Percentiles rank a stretch among this genome's conserved stretches.
Evolutionary conservation across 345 rosid genomes (phyloP).

Genomic region (Garcia nutans): DNA sequence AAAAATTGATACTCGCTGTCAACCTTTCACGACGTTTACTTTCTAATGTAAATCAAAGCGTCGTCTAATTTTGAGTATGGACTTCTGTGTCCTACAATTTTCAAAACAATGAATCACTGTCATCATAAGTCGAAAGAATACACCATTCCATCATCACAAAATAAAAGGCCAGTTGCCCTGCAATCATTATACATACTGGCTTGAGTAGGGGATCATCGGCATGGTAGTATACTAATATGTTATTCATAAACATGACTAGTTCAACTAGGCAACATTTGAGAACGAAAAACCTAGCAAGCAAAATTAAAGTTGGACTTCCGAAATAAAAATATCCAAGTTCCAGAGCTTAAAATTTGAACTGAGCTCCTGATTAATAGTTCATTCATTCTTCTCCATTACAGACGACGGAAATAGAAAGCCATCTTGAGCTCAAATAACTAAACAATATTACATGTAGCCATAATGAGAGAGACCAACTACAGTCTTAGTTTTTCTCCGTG

Average conservation of each 20-base stretch:
- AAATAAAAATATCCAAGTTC: not conserved
- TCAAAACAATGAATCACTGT: not conserved
- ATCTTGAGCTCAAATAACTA: conserved; percentile 3
- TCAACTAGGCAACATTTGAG: not conserved
- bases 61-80: not conserved
- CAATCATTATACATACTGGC: not conserved
- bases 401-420: not conserved
- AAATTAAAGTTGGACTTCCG: not conserved
- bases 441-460: not conserved
- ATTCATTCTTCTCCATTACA: not conserved
- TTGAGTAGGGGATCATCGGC: not conserved
- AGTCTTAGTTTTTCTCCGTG: conserved; percentile 36
- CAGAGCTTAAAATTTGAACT: not conserved
- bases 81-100: not conserved
- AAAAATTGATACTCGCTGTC: no score
- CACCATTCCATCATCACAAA: not conserved
- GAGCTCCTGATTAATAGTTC: not conserved
- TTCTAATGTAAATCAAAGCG: not conserved
- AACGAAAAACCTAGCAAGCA: not conserved
- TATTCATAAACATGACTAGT: not conserved
- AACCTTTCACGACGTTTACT: no score
- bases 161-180: not conserved
- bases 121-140: not conserved
- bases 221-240: not conserved
- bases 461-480: not conserved